phyloP scores from a whole-genome alignment of 2,329 filamentous ascomycete genomes.

The Scedosporium boydii region DNA sequence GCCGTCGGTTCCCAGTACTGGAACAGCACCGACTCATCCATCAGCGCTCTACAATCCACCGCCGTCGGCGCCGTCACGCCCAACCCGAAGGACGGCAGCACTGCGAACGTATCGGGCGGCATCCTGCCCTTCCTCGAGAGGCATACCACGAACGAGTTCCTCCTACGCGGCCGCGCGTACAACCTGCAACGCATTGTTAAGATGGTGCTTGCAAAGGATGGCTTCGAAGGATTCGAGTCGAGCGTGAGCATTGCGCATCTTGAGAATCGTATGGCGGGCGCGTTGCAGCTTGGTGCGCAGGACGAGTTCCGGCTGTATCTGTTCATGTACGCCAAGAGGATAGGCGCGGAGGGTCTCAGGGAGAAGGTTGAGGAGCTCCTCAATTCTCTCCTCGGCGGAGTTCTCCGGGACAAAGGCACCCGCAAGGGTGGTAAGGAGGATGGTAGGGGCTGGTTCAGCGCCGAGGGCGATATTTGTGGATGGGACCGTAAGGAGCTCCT shows the following conservation, averaged over 20 bases:
- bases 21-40: slow-evolving; percentile 91
- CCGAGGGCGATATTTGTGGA: slow-evolving; percentile 69
- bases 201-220: slow-evolving; percentile 74
- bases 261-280: slow-evolving; percentile 87
- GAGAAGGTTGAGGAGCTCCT: slow-evolving; percentile 90
- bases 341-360: slow-evolving; percentile 80
- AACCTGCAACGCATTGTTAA: slow-evolving; percentile 89
- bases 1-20: slow-evolving; percentile 96
- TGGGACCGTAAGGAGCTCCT: slow-evolving; percentile 84
- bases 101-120: slow-evolving; percentile 67
- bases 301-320: slow-evolving; percentile 93
- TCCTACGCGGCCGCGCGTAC: slow-evolving; percentile 86
- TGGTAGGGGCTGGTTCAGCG: slow-evolving; percentile 51
- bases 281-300: slow-evolving; percentile 70
- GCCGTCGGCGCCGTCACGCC: slow-evolving; percentile 45
- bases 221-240: slow-evolving; percentile 86
- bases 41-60: slow-evolving; percentile 68
- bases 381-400: slow-evolving; percentile 68
- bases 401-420: slow-evolving; percentile 46
- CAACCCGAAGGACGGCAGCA: slow-evolving; percentile 29
- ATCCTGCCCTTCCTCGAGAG: slow-evolving; percentile 90
- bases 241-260: slow-evolving; percentile 88
- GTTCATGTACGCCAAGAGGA: slow-evolving; percentile 95
- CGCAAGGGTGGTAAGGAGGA: slow-evolving; percentile 19
- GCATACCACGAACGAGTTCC: slow-evolving; percentile 86